phyloP scores from a whole-genome alignment of 2,329 filamentous ascomycete species.

The Apiospora marii region DNA sequence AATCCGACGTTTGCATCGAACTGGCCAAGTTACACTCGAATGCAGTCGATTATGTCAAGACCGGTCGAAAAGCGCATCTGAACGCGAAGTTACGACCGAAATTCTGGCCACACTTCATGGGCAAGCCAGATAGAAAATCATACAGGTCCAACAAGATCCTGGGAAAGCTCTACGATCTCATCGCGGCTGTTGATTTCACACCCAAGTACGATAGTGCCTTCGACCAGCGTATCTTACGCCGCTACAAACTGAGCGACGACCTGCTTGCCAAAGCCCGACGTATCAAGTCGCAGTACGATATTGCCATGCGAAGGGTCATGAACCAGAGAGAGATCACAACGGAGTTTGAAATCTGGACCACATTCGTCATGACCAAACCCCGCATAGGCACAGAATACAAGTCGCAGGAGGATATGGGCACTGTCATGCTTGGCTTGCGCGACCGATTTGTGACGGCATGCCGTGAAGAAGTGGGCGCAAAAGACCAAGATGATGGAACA shows the following conservation, averaged over 20 bases:
- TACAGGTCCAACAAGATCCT: conserved; percentile 78
- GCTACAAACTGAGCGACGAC: conserved; percentile 62
- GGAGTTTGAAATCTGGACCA: conserved; percentile 92
- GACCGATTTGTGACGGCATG: conserved; percentile 74
- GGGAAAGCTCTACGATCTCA: conserved; percentile 82
- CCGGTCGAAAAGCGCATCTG: conserved; percentile 79
- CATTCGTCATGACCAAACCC: conserved; percentile 81
- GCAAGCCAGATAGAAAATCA: conserved; percentile 55
- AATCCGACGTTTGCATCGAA: conserved; percentile 72
- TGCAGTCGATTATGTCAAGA: conserved; percentile 95
- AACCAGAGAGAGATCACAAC: conserved; percentile 82
- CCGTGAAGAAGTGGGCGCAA: conserved; percentile 66
- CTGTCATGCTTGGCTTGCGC: conserved; percentile 71
- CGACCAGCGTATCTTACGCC: conserved; percentile 75
- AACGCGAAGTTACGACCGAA: conserved; percentile 64
- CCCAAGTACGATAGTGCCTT: conserved; percentile 79
- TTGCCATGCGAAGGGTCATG: conserved; percentile 79
- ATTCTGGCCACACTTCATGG: conserved; percentile 88
- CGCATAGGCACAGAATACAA: conserved; percentile 82
- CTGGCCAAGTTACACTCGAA: conserved; percentile 85
- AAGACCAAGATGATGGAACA: conserved; percentile 49
- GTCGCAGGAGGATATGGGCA: conserved; percentile 81
- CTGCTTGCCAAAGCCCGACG: conserved; percentile 65
- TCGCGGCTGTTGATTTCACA: conserved; percentile 71
- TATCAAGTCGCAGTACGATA: conserved; percentile 82